Evolutionary conservation across 768 basidiomycete genomes (phyloP).

Genomic region (Cystofilobasidium bisporidii): DNA sequence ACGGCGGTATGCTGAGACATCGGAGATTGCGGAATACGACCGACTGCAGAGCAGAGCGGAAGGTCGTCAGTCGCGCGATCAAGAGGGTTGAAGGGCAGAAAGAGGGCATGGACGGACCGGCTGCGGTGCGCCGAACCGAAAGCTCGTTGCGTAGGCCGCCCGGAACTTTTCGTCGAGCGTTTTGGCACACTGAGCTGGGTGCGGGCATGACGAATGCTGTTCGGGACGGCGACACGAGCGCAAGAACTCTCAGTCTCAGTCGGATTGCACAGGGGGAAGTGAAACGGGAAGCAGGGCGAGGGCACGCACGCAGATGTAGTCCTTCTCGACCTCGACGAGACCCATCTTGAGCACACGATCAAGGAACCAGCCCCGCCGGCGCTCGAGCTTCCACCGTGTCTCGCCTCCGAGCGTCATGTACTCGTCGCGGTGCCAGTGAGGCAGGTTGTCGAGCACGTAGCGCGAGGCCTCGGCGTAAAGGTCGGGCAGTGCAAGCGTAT

Average conservation of each 20-base stretch:
- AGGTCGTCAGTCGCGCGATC: neutral
- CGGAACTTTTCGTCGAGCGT: slow-evolving; percentile 4
- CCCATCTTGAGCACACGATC: slow-evolving; percentile 17
- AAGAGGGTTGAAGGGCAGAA: too few relatives aligned
- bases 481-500: neutral
- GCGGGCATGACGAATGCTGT: slow-evolving; percentile 9
- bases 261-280: too few relatives aligned
- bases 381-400: slow-evolving; percentile 18
- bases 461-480: slow-evolving; percentile 9
- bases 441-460: slow-evolving; percentile 16
- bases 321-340: slow-evolving; percentile 5
- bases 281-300: neutral
- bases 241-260: too few relatives aligned
- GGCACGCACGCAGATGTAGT: slow-evolving; percentile 18
- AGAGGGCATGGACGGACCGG: neutral
- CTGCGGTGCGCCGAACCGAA: slow-evolving; percentile 9
- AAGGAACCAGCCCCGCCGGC: slow-evolving; percentile 14
- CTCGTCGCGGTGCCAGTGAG: slow-evolving; percentile 6
- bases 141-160: neutral
- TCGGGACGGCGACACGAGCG: too few relatives aligned
- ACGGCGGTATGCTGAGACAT: neutral
- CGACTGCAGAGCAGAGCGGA: slow-evolving; percentile 1
- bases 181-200: slow-evolving; percentile 1
- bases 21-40: slow-evolving; percentile 5
- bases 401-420: neutral